Evolutionary conservation across 2,329 filamentous ascomycete species (phyloP), one percentile per base, ranked within the genome.

Genomic region (Aureobasidium leucospermi): DNA sequence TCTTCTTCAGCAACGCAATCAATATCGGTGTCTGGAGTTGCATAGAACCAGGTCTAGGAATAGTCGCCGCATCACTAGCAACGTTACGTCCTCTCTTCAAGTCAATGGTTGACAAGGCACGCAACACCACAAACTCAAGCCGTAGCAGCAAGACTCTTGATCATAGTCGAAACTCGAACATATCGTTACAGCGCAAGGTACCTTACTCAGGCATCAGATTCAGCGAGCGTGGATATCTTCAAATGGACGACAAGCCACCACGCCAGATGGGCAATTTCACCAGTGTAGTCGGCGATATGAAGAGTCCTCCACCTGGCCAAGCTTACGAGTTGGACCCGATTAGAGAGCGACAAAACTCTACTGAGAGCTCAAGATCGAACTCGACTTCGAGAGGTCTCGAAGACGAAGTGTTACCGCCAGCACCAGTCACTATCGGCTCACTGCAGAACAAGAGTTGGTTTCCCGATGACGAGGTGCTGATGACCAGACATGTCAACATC

Each of bases 31-130:
- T 70, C 29, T 69, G 66, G 65, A 67, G 66, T 3, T 64, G 65
- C 41, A 60, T 67, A 29, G 71, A 74, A 59, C 66, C 66, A 31
- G 70, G 69, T 8, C 58, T 73, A 4, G 70, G 69, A n/a, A 68
- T 72, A 8, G 63, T 65, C n/a, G 71, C 71, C 41, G 67, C 69
- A 9, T 70, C 67, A 3, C 60, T 70, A 6, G 67, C 69, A 6
- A 68, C 71, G 2, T 61, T 72, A 11, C 67, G 71, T n/a, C 69
- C 71, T 3, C 63, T 74, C 1, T 53, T 60, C 58, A 59, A 39
- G n/a, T 39, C 36, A 19, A 48, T 47, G 55, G 15, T 48, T 32
- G 55, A 48, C 4, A 45, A 41, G 19, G 41, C 31, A n/a, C 52
- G 52, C 16, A 53, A 32, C 49, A 38, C 39, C 1, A 46, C 39